Percentiles rank a stretch among this genome's conserved stretches.
Conservation (phyloP, 768 basidiomycete species). For the Tulasnella sp. region DNA sequence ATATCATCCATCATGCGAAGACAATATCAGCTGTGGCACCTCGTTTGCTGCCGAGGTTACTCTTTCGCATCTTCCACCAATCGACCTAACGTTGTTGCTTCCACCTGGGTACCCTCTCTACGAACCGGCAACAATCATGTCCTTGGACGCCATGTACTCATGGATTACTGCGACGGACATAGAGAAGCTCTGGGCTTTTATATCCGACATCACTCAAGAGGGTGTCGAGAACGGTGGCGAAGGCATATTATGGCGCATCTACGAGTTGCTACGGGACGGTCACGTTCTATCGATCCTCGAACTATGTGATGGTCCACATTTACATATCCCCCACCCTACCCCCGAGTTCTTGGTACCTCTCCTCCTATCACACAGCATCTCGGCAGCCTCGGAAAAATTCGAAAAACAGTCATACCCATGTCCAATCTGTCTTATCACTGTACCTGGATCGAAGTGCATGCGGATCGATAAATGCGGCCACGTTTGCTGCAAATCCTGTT, state of each 20-base stretch:
- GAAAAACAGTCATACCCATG: slow-evolving; percentile 57
- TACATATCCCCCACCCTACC: neutral
- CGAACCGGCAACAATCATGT: neutral
- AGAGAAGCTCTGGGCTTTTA: neutral
- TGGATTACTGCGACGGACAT: neutral
- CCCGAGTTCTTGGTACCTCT: neutral
- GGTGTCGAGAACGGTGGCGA: neutral
- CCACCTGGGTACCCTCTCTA: slow-evolving; percentile 1
- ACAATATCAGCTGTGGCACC: too few species aligned
- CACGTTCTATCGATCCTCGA: neutral
- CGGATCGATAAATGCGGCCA: slow-evolving; percentile 55
- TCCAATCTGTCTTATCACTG: slow-evolving; percentile 59
- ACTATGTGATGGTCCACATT: neutral
- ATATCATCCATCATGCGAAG: too few species aligned
- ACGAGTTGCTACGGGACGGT: slow-evolving; percentile 1
- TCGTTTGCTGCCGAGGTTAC: too few species aligned
- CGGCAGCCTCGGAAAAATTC: slow-evolving; percentile 31
- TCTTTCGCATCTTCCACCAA: slow-evolving; percentile 9
- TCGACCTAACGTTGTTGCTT: neutral
- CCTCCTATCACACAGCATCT: neutral
- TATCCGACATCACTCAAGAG: neutral
- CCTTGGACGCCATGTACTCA: neutral
- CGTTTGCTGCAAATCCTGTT: slow-evolving; percentile 73
- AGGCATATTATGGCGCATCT: neutral
- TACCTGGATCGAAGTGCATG: slow-evolving; percentile 68